Evolutionary conservation across 345 rosid species (phyloP), one percentile per base, ranked within the genome.

Genomic region (Syzygium grande): DNA sequence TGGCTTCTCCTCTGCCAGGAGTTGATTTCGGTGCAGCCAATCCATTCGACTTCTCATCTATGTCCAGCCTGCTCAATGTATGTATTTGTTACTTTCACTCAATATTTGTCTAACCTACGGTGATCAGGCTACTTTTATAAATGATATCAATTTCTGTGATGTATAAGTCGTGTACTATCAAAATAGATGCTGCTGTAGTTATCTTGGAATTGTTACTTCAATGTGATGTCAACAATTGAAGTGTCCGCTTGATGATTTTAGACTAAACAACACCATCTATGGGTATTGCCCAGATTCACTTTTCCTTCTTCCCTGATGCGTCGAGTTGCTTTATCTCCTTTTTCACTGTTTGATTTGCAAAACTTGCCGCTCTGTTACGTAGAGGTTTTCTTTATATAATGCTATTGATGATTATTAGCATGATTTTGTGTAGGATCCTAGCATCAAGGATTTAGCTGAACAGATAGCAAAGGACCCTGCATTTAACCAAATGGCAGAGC

Each of bases 401-500:
- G n/a, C n/a, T 11, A 84, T 38, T n/a, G 54, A 53, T 84, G 61
- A 54, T 46, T 84, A 23, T 27, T 54, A 41, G 11, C 77, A 41
- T 56, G 14, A 49, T 9, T 85, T 23, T 87, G 87, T 90, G 55
- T 86, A 98, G 99, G 99, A 98, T 89, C 99, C 98, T 3, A 98
- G 98, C 90, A 96, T 98, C 86, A 95, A 94, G 91, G 97, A 96
- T 73, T 86, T 98, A 88, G 99, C 98, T 86, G 99, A 96, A 90
- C 98, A 97, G 92, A 98, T 98, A 68, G 95, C 99, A 79, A 95
- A 94, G 92, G 99, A 96, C 90, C 99, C 99, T 52, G 85, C 98
- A 46, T 98, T 98, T 93, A 98, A 95, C 91, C 94, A 95, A 87
- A 92, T 98, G 96, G 99, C 99, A 46, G 99, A 96, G 95, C 99